Percentiles rank a stretch among this genome's conserved stretches.
phyloP scores from a whole-genome alignment of 2,329 filamentous ascomycete genomes.

The Colletotrichum camelliae region DNA sequence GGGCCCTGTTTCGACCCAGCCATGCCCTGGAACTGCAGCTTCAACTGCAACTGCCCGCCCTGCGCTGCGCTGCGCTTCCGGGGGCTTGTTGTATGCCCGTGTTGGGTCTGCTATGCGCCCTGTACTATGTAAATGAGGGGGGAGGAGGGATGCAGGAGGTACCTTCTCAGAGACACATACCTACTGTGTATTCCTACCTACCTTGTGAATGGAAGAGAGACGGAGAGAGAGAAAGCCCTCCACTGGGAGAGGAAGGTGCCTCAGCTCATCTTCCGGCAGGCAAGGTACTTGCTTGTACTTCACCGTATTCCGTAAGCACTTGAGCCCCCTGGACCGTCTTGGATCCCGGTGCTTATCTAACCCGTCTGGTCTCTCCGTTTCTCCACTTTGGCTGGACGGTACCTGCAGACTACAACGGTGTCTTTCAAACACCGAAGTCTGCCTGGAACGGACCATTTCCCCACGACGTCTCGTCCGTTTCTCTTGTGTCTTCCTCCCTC shows the following conservation, averaged over 20 bases:
- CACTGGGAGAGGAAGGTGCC: no score
- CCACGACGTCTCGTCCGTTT: background rate
- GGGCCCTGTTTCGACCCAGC: no score
- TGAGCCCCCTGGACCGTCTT: background rate
- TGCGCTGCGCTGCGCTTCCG: background rate
- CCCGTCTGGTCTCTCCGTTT: background rate
- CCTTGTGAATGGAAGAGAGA: no score
- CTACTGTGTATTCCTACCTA: no score
- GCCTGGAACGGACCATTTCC: background rate
- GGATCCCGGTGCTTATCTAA: background rate
- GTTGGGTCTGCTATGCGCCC: background rate
- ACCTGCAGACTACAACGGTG: background rate
- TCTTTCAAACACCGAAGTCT: background rate
- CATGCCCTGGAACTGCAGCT: no score
- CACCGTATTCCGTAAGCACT: no score
- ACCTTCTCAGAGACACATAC: no score
- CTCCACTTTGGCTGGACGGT: background rate
- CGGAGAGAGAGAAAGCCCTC: no score
- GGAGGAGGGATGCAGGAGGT: background rate
- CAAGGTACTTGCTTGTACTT: no score
- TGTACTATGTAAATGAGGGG: background rate
- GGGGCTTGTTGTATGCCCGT: background rate
- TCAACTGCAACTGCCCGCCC: no score
- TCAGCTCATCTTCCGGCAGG: no score
- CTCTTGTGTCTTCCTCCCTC: background rate